These are phyloP conservation scores for Metschnikowia amazonensis DNA, from an alignment of 805 yeast genomes.

Conservation along the genomic window DNA sequence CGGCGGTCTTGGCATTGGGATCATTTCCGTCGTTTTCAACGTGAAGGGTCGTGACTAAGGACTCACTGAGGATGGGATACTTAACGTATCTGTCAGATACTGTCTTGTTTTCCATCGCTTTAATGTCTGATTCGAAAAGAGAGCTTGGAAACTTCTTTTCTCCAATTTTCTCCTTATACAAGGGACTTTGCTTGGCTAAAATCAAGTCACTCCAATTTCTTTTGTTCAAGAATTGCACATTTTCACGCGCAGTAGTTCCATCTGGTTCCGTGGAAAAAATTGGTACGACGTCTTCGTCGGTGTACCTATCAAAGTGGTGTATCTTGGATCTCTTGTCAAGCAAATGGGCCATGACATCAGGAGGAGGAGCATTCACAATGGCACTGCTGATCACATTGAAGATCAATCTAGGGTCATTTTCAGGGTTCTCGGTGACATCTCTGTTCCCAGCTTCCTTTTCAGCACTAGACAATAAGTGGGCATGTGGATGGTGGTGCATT, in stretches of 20 bases:
- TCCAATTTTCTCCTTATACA: constrained; percentile 20
- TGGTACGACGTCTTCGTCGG: constrained; percentile 81
- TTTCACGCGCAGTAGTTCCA: constrained; percentile 40
- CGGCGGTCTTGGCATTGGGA: constrained; percentile 49
- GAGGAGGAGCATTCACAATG: constrained; percentile 90
- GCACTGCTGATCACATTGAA: constrained; percentile 88
- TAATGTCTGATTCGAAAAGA: constrained; percentile 16
- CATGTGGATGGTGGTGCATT: constrained; percentile 41
- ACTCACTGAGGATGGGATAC: constrained; percentile 54
- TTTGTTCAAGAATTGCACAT: constrained; percentile 55
- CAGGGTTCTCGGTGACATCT: constrained; percentile 47
- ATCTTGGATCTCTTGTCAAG: constrained; percentile 62
- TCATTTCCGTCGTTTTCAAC: constrained; percentile 61
- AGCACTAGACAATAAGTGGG: constrained; percentile 27
- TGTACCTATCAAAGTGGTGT: constrained; percentile 61
- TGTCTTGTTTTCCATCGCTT: constrained; percentile 7
- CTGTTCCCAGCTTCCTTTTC: constrained; percentile 36
- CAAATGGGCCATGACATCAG: constrained; percentile 74
- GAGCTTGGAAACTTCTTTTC: constrained; percentile 43
- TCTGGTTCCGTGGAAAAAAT: constrained; percentile 60
- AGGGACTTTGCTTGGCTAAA: constrained; percentile 39
- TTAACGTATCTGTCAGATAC: constrained; percentile 32
- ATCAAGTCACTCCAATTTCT: constrained; percentile 74
- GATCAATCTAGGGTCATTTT: constrained; percentile 69
- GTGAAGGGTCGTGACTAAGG: constrained; percentile 66